Conservation (phyloP, 2,329 filamentous ascomycete genomes). For the Penicillium sp. region DNA sequence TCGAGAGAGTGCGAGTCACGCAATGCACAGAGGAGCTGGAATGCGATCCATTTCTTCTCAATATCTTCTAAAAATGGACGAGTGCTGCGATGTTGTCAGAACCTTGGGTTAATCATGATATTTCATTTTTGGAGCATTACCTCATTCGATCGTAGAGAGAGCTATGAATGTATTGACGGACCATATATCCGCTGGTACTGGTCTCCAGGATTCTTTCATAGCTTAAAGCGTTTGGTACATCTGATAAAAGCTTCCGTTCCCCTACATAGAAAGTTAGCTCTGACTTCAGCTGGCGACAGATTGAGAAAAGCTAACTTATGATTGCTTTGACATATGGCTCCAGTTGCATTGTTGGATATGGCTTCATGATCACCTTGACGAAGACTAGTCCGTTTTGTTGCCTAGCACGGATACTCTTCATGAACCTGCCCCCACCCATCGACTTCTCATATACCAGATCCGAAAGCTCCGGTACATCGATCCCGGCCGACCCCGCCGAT, state of each 20-base stretch:
- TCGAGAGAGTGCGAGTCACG: constrained; percentile 88
- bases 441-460: constrained; percentile 92
- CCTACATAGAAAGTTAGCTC: constrained; percentile 53
- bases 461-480: constrained; percentile 88
- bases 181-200: constrained; percentile 85
- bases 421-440: constrained; percentile 87
- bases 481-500: constrained; percentile 86
- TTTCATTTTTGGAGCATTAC: constrained; percentile 35
- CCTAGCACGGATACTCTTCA: constrained; percentile 92
- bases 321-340: constrained; percentile 78
- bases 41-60: constrained; percentile 98
- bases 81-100: constrained; percentile 64
- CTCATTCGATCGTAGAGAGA: constrained; percentile 93
- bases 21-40: constrained; percentile 88
- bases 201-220: constrained; percentile 94
- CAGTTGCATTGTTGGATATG: constrained; percentile 79
- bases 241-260: constrained; percentile 76
- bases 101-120: not conserved
- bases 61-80: constrained; percentile 95
- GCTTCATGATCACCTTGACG: constrained; percentile 93
- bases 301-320: constrained; percentile 59
- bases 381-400: constrained; percentile 90
- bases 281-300: not conserved
- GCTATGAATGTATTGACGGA: constrained; percentile 93
- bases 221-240: constrained; percentile 86